These are phyloP conservation scores for Rhodotorula sp. DNA, from an alignment of 1,284 basidiomycete genomes.

Conservation along the genomic window DNA sequence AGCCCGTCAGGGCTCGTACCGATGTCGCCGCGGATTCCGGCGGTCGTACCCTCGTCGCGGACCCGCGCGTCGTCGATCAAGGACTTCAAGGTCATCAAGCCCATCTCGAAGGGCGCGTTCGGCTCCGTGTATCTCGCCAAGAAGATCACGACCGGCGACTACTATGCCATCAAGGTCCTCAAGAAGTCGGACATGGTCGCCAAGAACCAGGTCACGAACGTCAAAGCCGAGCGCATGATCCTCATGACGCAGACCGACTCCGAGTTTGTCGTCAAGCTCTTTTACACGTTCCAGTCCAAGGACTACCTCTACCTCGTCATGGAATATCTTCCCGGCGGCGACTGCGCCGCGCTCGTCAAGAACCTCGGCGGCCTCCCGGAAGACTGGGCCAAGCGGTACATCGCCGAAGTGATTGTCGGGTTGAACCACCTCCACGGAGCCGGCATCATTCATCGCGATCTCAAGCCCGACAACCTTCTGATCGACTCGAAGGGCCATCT, in stretches of 20 bases:
- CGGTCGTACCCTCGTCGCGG: slow-evolving; percentile 70
- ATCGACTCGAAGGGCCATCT: slow-evolving; percentile 95
- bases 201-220: slow-evolving; percentile 99
- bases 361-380: slow-evolving; percentile 88
- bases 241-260: slow-evolving; percentile 99
- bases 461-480: slow-evolving; percentile 96
- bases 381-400: slow-evolving; percentile 94
- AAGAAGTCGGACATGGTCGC: slow-evolving; percentile 99
- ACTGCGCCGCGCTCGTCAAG: slow-evolving; percentile 95
- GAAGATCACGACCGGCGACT: slow-evolving; percentile 97
- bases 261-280: slow-evolving; percentile 67
- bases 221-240: slow-evolving; percentile 99
- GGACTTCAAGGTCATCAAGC: slow-evolving; percentile 99
- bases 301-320: slow-evolving; percentile 54
- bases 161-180: slow-evolving; percentile 98
- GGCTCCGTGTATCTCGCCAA: slow-evolving; percentile 97
- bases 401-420: slow-evolving; percentile 92
- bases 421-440: slow-evolving; percentile 91
- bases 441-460: slow-evolving; percentile 96
- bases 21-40: slow-evolving; percentile 82
- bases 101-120: slow-evolving; percentile 98
- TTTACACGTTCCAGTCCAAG: slow-evolving; percentile 53
- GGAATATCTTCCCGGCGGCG: slow-evolving; percentile 75
- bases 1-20: slow-evolving; percentile 53
- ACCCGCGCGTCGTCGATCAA: slow-evolving; percentile 89